Conservation (phyloP, 176 grass and related monocot genomes). For the Cenchrus fungigraminus region DNA sequence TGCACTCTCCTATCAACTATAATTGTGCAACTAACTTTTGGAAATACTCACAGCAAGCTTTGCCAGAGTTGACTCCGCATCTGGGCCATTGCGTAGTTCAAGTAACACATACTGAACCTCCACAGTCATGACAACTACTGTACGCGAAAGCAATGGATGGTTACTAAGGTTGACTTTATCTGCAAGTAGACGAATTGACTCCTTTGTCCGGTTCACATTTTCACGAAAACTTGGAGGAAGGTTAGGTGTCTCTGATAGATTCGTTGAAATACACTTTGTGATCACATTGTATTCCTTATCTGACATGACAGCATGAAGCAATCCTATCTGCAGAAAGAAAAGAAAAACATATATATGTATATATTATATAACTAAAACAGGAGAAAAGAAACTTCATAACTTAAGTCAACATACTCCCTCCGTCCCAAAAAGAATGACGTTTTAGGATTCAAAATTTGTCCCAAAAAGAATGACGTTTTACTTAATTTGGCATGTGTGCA, state of each 20-base stretch:
- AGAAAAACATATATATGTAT: neutral
- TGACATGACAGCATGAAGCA: constrained; percentile 90
- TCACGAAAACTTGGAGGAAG: constrained; percentile 92
- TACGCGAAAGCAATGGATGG: constrained; percentile 67
- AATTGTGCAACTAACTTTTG: neutral
- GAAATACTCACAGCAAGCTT: constrained; percentile 78
- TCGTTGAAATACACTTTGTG: constrained; percentile 83
- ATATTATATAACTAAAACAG: constrained; percentile 4
- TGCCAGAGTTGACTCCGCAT: constrained; percentile 81
- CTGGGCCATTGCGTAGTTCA: constrained; percentile 79
- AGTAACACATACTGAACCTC: constrained; percentile 81
- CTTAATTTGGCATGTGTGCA: too few relatives aligned
- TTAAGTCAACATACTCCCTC: neutral
- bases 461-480: too few relatives aligned
- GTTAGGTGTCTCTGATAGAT: constrained; percentile 83
- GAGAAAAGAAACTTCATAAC: constrained; percentile 13
- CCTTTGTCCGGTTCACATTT: constrained; percentile 72
- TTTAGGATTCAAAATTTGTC: too few relatives aligned
- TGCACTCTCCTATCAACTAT: neutral
- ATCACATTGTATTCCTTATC: constrained; percentile 97
- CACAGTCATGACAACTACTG: constrained; percentile 77
- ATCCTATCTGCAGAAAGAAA: constrained; percentile 66
- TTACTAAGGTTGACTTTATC: constrained; percentile 96
- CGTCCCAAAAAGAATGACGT: too few relatives aligned
- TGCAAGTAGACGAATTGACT: constrained; percentile 89